Evolutionary conservation across 352 stramenopile species (phyloP), one percentile per base, ranked within the genome.

Genomic region (Elongisporangium undulatum): DNA sequence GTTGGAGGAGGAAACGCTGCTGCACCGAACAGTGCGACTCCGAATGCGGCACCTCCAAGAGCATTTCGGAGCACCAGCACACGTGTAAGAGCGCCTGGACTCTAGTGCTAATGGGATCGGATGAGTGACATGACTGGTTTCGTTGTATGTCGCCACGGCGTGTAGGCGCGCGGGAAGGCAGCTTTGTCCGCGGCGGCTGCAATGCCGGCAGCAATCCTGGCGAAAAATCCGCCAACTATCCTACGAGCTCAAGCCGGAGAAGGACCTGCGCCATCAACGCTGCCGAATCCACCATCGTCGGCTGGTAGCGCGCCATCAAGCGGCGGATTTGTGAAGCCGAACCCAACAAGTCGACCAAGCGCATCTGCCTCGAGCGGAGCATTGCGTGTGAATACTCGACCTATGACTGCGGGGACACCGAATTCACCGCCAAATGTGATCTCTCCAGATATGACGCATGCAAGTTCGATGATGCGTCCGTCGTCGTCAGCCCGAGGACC

Each of bases 161-260:
- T 63, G 50, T 57, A 79, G 56, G 57, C 68, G 16, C 73, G 77
- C 38, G 67, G 58, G 41, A 79, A 79, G 51, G 67, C 59, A 7
- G 26, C 67, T 8, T 41, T 51, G 2, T 52, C 48, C 19, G 24
- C 34, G 20, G 20, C 62, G 34, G 3, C 45, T 45, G 52, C 64
- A 23, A 17, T 62, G 8, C 51, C 63, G 7, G 49, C 63, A 34
- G 56, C 61, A 21, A 69, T 78, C 8, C 62, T 82, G 59, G 62
- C 74, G 45, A 88, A 85, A 57, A 69, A 72, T 9, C 81, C 70
- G 20, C 70, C 72, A 2, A 74, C 72, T 61, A 62, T 77, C 45
- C 62, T 79, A 22, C 66, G 53, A 19, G 63, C 69, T 6, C 48
- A 58, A 1, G 21, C 22, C 26, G 15, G 19, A 57, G 50, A 22